Conservation (phyloP, 495 filamentous ascomycete genomes). For the Hypoxylon intermedium region DNA sequence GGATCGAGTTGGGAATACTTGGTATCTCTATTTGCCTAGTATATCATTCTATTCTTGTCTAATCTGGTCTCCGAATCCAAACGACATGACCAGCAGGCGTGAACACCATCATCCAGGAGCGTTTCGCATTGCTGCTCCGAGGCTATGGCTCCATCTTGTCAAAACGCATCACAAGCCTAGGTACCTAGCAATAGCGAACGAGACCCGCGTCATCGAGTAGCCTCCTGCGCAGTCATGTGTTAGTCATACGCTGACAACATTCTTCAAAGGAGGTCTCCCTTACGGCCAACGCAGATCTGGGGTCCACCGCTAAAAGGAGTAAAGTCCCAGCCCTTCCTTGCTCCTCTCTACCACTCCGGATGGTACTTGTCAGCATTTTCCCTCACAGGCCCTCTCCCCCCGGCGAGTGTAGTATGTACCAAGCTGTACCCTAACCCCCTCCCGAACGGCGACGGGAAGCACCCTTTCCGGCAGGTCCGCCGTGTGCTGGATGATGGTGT, state of each 20-base stretch:
- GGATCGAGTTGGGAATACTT: too few species aligned
- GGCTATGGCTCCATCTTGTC: conserved; percentile 9
- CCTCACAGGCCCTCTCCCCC: conserved; percentile 35
- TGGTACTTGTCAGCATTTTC: conserved; percentile 21
- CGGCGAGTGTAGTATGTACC: conserved; percentile 44
- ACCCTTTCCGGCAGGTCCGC: conserved; percentile 46
- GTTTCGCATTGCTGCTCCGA: conserved; percentile 15
- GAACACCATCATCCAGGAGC: conserved; percentile 20
- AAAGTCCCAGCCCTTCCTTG: conserved; percentile 47
- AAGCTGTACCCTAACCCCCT: conserved; percentile 14
- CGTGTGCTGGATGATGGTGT: conserved; percentile 56
- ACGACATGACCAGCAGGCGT: conserved; percentile 12
- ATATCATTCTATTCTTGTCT: too few species aligned
- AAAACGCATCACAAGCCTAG: conserved; percentile 11
- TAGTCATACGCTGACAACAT: background rate
- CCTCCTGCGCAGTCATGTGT: conserved; percentile 1
- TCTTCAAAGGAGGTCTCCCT: background rate
- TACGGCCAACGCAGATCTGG: conserved; percentile 38
- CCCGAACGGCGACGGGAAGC: conserved; percentile 46
- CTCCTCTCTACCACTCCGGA: conserved; percentile 32
- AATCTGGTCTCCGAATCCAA: too few species aligned
- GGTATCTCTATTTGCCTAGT: too few species aligned
- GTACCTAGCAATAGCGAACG: conserved; percentile 9
- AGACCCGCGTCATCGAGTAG: conserved; percentile 12
- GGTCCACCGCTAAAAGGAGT: conserved; percentile 70